Percentiles rank a stretch among this genome's conserved stretches.
Conservation (phyloP, 495 filamentous ascomycete genomes). For the Tricharina praecox region DNA sequence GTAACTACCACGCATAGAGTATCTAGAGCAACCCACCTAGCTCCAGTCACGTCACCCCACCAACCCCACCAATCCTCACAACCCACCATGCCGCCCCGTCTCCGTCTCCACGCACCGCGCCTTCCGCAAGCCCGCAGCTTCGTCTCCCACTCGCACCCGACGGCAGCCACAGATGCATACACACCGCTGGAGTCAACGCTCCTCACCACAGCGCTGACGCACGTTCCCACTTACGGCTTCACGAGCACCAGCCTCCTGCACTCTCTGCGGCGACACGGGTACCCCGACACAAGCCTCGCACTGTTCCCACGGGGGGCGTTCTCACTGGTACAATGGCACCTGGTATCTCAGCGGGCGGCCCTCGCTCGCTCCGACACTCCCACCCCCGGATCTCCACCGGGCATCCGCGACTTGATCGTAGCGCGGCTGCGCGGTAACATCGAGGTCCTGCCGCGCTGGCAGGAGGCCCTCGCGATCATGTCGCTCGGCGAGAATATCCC, state of each 20-base stretch:
- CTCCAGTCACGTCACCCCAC: no score
- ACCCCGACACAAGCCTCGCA: constrained; percentile 70
- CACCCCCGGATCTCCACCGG: not conserved
- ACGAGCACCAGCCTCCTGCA: constrained; percentile 48
- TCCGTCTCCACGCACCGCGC: not conserved
- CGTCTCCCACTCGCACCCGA: constrained; percentile 45
- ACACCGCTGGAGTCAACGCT: constrained; percentile 54
- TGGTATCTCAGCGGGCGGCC: constrained; percentile 47
- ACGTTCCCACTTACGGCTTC: constrained; percentile 75
- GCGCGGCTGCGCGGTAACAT: not conserved
- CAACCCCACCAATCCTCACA: no score
- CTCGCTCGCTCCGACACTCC: not conserved
- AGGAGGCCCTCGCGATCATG: constrained; percentile 74
- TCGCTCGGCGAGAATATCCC: constrained; percentile 61
- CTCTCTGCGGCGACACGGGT: constrained; percentile 67
- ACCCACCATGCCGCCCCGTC: not conserved
- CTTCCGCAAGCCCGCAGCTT: not conserved
- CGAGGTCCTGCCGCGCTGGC: constrained; percentile 6
- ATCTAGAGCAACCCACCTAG: no score
- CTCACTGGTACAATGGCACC: constrained; percentile 65
- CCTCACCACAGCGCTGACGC: constrained; percentile 58
- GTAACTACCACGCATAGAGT: no score
- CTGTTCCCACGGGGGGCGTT: constrained; percentile 65
- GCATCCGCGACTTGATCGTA: not conserved
- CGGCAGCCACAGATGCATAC: constrained; percentile 47